Evolutionary conservation across 2,329 filamentous ascomycete species (phyloP).

Genomic region (Fusarium lyarnte): DNA sequence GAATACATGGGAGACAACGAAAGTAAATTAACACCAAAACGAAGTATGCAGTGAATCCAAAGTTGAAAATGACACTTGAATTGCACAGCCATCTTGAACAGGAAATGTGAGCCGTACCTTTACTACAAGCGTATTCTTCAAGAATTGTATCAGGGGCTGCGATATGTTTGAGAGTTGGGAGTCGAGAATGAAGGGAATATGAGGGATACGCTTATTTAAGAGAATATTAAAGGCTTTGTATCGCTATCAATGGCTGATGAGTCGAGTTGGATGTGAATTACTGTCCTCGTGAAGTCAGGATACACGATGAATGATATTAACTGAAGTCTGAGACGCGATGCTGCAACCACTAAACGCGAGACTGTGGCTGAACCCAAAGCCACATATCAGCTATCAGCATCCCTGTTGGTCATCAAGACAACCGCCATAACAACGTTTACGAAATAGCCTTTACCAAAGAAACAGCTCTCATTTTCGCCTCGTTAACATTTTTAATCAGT

Average conservation of each 20-base stretch:
- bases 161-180: background rate
- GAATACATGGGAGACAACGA: background rate
- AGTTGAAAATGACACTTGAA: background rate
- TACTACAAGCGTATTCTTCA: background rate
- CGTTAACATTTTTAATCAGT: background rate
- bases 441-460: background rate
- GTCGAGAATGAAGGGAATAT: too few species aligned
- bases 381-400: constrained; percentile 34
- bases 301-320: constrained; percentile 2
- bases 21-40: background rate
- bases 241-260: background rate
- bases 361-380: constrained; percentile 38
- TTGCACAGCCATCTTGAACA: background rate
- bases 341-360: constrained; percentile 47
- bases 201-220: too few species aligned
- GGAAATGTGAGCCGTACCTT: constrained; percentile 18
- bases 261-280: background rate
- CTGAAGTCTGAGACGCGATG: constrained; percentile 21
- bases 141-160: background rate
- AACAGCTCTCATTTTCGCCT: background rate
- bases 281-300: constrained; percentile 1
- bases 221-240: background rate
- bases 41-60: background rate
- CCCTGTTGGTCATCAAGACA: constrained; percentile 26
- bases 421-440: constrained; percentile 14